Evolutionary conservation across 225 moss, liverwort and hornwort genomes (phyloP), one percentile per base, ranked within the genome.

Genomic region (Antitrichia curtipendula): DNA sequence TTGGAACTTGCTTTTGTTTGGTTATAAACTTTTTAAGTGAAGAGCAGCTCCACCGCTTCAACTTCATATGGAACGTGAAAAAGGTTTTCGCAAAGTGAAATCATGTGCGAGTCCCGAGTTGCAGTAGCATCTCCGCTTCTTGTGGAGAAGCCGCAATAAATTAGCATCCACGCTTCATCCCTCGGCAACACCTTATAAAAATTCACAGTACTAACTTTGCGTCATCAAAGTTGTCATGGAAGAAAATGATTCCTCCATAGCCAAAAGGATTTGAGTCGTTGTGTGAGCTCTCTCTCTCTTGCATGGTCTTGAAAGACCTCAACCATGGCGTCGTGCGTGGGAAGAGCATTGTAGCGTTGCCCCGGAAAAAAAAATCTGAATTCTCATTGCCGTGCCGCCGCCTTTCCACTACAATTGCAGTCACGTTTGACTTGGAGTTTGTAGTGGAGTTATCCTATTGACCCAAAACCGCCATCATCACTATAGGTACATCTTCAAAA

Each of bases 51-150:
- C 68, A 38, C 23, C 3, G 13, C 23, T 23, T 38, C 23, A 68
- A 68, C 13, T 68, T 70, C 41, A 25, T 41, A 70, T 14, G 15
- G 25, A 70, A 40, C 0, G 0, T 25, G 14, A 38, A 38, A 40
- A 24, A 11, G 24, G 7, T 14, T 70, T 68, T 8, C 8, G 2
- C 1, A 24, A 0, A 23, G 38, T 24, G 23, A 68, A 40, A 8
- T 38, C 2, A 2, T 0, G 2, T 1, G 2, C 0, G 1, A 7
- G n/a, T 21, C 10, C n/a, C n/a, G n/a, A 32, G 1, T 20, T 65
- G 65, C 36, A n/a, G 6, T 65, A 17, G 63, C 2, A 5, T 18
- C 34, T 9, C 5, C 2, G 1, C 45, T 45, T 45, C 45, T 45
- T 45, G 8, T 45, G 45, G 45, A 45, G 45, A 8, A 63, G 9